Conservation (phyloP, 306 rosid species). For the Comarum palustre region DNA sequence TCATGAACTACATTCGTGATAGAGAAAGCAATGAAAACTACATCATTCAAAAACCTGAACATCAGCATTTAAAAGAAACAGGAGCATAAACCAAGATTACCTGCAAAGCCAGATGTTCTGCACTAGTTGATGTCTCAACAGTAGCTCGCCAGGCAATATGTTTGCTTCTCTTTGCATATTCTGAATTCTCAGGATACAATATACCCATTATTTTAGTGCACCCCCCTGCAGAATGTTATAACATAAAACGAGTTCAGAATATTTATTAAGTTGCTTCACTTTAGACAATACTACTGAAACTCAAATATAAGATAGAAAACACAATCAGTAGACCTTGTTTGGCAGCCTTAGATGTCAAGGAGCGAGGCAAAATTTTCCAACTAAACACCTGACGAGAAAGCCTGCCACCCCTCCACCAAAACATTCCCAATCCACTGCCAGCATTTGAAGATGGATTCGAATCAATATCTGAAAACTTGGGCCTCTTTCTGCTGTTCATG, state of each 20-base stretch:
- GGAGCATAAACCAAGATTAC: conserved; percentile 35
- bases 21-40: neutral
- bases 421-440: conserved; percentile 68
- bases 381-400: conserved; percentile 80
- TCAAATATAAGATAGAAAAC: conserved; percentile 20
- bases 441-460: conserved; percentile 58
- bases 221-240: conserved; percentile 73
- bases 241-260: conserved; percentile 48
- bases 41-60: conserved; percentile 13
- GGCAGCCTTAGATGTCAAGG: conserved; percentile 82
- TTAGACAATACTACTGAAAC: conserved; percentile 29
- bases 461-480: conserved; percentile 56
- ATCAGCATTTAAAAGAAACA: conserved; percentile 20
- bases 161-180: conserved; percentile 79
- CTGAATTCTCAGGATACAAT: conserved; percentile 90
- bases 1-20: neutral
- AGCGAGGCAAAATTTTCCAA: conserved; percentile 74
- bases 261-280: conserved; percentile 37
- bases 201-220: conserved; percentile 73
- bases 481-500: conserved; percentile 59
- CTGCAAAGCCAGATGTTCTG: conserved; percentile 89
- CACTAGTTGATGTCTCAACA: conserved; percentile 76
- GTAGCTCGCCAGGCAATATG: conserved; percentile 82
- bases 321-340: conserved; percentile 69
- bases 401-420: conserved; percentile 98